Evolutionary conservation across 345 rosid genomes (phyloP).

Genomic region (Hevea brasiliensis): DNA sequence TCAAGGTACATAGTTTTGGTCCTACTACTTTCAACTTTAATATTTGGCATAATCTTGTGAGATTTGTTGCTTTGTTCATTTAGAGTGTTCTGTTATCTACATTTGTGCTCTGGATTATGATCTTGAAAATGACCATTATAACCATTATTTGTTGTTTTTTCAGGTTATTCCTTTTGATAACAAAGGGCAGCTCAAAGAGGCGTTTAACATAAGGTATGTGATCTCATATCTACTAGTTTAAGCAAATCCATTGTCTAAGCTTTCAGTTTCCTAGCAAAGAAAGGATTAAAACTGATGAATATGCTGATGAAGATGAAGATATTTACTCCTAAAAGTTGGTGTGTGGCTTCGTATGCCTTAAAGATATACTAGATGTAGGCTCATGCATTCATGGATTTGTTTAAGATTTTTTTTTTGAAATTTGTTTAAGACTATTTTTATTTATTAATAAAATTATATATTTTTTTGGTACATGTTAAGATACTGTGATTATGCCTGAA

Average conservation of each 20-base stretch:
- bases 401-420: no score
- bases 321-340: no score
- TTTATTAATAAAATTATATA: no score
- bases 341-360: neutral
- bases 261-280: neutral
- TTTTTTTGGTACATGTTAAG: no score
- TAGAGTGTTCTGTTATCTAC: neutral
- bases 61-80: neutral
- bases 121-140: neutral
- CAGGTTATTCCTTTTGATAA: constrained; percentile 96
- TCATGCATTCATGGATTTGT: neutral
- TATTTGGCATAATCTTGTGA: neutral
- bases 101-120: neutral
- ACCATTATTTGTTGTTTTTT: constrained; percentile 12
- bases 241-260: neutral
- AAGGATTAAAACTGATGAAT: neutral
- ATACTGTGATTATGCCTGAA: no score
- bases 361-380: neutral
- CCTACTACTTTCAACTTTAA: neutral
- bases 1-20: constrained; percentile 55
- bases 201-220: constrained; percentile 76
- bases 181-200: constrained; percentile 93
- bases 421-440: no score
- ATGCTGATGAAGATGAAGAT: no score
- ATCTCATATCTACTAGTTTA: neutral